Percentiles rank a stretch among this genome's conserved stretches.
These are phyloP conservation scores for Globisporangium echinulatum DNA, from an alignment of 352 stramenopile genomes.

Conservation along the genomic window DNA sequence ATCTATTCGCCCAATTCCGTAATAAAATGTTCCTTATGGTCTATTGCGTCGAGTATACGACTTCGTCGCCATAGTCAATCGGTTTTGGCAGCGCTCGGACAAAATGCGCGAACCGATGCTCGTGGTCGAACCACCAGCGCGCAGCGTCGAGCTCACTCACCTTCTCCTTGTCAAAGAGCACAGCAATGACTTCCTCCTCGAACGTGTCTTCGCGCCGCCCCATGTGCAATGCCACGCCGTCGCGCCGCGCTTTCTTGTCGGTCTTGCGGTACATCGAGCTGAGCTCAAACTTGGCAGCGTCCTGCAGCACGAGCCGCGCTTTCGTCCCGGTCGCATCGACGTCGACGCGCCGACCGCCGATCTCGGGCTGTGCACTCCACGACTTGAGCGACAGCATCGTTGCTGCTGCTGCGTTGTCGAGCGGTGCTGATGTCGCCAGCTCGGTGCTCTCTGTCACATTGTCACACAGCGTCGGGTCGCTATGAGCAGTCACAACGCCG, in stretches of 20 bases:
- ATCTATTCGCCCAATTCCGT: no score
- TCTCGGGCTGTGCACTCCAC: conserved; percentile 44
- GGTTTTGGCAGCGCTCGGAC: conserved; percentile 7
- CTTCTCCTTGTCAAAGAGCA: conserved; percentile 84
- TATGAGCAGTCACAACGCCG: not conserved
- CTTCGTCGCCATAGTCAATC: conserved; percentile 1
- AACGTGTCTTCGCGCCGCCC: conserved; percentile 68
- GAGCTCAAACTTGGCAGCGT: conserved; percentile 70
- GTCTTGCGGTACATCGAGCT: conserved; percentile 86
- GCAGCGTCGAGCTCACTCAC: conserved; percentile 66
- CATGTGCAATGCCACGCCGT: conserved; percentile 72
- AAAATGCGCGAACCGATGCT: conserved; percentile 49
- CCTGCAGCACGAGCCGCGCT: conserved; percentile 61
- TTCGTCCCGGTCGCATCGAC: conserved; percentile 74
- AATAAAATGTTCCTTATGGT: no score
- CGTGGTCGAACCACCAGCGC: conserved; percentile 66
- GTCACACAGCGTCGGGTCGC: conserved; percentile 9
- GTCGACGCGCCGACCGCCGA: conserved; percentile 45
- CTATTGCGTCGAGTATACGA: no score
- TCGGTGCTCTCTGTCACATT: not conserved
- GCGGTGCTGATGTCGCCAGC: not conserved
- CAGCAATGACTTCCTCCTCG: conserved; percentile 72
- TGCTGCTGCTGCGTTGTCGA: not conserved
- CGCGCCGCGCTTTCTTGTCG: conserved; percentile 61
- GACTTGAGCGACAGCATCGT: conserved; percentile 16